These are phyloP conservation scores for Syncephalastrum racemosum DNA, from an alignment of 371 early-diverging fungal species.

Conservation along the genomic window DNA sequence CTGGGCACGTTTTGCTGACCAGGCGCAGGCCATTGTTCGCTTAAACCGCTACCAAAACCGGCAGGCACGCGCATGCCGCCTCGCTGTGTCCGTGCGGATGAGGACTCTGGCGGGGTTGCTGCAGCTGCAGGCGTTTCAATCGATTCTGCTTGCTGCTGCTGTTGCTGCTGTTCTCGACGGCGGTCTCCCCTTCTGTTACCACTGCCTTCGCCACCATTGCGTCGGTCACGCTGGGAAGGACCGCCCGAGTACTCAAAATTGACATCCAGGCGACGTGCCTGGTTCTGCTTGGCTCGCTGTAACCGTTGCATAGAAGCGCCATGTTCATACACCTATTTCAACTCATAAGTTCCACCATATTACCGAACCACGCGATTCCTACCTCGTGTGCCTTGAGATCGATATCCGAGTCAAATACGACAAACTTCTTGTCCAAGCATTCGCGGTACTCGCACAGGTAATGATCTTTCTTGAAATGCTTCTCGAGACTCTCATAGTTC, in stretches of 20 bases:
- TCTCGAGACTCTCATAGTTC: conserved; percentile 78
- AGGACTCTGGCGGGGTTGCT: background rate
- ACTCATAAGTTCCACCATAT: background rate
- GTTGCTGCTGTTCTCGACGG: conserved; percentile 5
- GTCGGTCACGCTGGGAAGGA: conserved; percentile 13
- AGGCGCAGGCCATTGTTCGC: conserved; percentile 7
- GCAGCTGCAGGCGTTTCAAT: background rate
- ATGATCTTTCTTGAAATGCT: conserved; percentile 86
- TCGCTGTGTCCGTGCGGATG: background rate
- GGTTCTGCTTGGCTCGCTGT: conserved; percentile 34
- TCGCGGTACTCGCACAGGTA: conserved; percentile 75
- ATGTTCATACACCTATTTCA: conserved; percentile 41
- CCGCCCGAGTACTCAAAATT: conserved; percentile 53
- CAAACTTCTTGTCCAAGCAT: conserved; percentile 93
- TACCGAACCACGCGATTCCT: background rate
- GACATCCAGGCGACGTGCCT: conserved; percentile 55
- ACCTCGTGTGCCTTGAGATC: conserved; percentile 88
- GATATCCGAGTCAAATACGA: conserved; percentile 91
- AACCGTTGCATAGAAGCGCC: conserved; percentile 31
- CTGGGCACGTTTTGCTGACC: background rate
- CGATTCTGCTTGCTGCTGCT: conserved; percentile 1
- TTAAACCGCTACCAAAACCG: conserved; percentile 12
- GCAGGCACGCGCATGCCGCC: conserved; percentile 10
- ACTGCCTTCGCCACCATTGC: background rate
- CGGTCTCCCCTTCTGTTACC: background rate